These are phyloP conservation scores for Drechslerella dactyloides DNA, from an alignment of 2,329 filamentous ascomycete genomes.

Conservation along the genomic window DNA sequence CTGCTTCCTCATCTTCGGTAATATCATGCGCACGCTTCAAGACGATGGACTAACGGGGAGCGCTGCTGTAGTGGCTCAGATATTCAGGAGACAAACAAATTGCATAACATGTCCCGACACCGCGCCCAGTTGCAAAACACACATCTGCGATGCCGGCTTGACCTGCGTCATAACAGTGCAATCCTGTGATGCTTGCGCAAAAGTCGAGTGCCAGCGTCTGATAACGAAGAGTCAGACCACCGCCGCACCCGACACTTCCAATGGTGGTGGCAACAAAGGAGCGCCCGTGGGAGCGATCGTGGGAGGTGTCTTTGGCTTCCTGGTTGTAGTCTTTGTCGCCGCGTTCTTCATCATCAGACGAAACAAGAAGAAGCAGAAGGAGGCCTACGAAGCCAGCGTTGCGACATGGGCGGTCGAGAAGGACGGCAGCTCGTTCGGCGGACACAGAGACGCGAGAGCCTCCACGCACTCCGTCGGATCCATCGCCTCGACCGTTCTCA, in stretches of 20 bases:
- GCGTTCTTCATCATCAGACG: conserved; percentile 85
- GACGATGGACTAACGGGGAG: conserved; percentile 9
- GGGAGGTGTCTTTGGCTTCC: conserved; percentile 85
- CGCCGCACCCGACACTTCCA: conserved; percentile 53
- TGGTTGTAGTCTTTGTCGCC: conserved; percentile 74
- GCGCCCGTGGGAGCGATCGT: conserved; percentile 82
- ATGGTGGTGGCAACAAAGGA: conserved; percentile 58
- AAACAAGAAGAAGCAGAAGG: conserved; percentile 74
- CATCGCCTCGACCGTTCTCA: conserved; percentile 92
- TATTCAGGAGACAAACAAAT: conserved; percentile 42
- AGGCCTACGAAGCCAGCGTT: conserved; percentile 63
- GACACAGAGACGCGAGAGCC: conserved; percentile 60
- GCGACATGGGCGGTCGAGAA: conserved; percentile 63
- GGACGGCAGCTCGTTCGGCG: conserved; percentile 63
- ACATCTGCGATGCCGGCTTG: conserved; percentile 62
- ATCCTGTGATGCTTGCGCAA: conserved; percentile 68
- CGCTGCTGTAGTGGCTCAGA: conserved; percentile 33
- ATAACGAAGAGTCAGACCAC: conserved; percentile 58
- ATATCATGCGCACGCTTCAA: background rate
- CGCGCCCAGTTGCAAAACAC: conserved; percentile 66
- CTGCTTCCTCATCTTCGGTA: background rate
- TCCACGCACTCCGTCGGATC: conserved; percentile 87
- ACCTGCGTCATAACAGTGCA: conserved; percentile 67
- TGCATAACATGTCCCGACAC: conserved; percentile 66
- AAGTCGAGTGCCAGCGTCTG: conserved; percentile 61